Evolutionary conservation across 108 stramenopile genomes (phyloP), one percentile per base, ranked within the genome.

Genomic region (Fistulifera pelliculosa): DNA sequence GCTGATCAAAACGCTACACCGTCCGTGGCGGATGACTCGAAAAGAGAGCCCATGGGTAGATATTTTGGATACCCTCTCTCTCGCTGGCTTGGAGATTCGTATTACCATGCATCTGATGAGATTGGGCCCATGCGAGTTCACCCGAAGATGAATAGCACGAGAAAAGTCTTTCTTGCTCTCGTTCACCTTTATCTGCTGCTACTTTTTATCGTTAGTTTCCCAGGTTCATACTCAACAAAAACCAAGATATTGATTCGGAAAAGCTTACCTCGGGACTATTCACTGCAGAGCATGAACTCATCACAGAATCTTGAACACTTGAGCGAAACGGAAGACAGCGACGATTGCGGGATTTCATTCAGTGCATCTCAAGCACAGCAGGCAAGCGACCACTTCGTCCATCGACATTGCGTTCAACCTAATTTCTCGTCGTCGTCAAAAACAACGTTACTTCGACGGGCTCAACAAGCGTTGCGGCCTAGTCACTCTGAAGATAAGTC

Each of bases 171-270:
- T 54, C 73, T 84, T 38, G 66, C 69, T 10, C 55, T 79, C 26
- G 89, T 90, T 15, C 89, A 90, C 44, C 51, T 85, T 38, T 90
- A 90, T 56, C 64, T 90, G 54, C 50, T 90, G 17, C 62, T 90
- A 21, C 58, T 90, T 14, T 68, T 86, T 22, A 75, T 90, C 21
- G 85, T 83, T 1, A 90, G 85, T 41, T 70, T 90, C 10, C 89
- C 85, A 45, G 80, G 73, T 13, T 62, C 75, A 7, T 65, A 76
- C 51, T 58, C 65, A 14, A 77, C 72, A 0, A 48, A 59, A 19
- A 72, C 61, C 11, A 81, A 63, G 45, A 47, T 80, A 17, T 62
- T 84, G 17, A 65, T 83, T 23, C 50, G 50, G 5, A 23, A 27
- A 23, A 51, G 25, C 25, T 22, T 45, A 11, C 3, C 3, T 45